phyloP scores from a whole-genome alignment of 768 basidiomycete genomes.

The Psilocybe subaeruginosa region DNA sequence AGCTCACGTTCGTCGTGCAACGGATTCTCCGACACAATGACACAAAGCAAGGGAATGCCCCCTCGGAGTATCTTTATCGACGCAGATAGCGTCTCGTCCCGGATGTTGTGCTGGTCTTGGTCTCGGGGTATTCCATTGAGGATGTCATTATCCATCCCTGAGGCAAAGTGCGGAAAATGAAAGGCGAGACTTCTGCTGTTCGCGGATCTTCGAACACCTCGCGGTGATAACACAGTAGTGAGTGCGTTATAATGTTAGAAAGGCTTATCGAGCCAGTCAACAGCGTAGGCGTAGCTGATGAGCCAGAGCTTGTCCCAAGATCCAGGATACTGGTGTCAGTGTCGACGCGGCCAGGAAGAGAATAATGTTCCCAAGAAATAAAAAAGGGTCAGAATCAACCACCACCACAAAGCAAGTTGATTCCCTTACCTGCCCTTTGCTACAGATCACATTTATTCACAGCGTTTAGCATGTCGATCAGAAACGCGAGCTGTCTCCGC shows the following conservation, averaged over 20 bases:
- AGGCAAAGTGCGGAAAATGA: not conserved
- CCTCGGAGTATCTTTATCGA: slow-evolving; percentile 5
- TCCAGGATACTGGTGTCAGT: too few relatives aligned
- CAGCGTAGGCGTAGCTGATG: not conserved
- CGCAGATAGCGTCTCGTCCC: not conserved
- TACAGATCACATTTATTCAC: not conserved
- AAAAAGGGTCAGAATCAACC: not conserved
- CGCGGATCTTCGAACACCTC: slow-evolving; percentile 2
- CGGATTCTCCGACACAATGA: not conserved
- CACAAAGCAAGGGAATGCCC: not conserved
- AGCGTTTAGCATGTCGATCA: not conserved
- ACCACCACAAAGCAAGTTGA: not conserved
- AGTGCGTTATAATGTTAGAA: slow-evolving; percentile 4
- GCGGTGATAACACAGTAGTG: not conserved
- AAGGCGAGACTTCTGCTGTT: not conserved
- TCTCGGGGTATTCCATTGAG: not conserved
- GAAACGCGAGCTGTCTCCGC: not conserved
- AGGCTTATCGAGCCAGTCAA: slow-evolving; percentile 1
- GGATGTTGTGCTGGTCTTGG: not conserved
- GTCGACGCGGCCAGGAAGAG: not conserved
- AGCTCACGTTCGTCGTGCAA: not conserved
- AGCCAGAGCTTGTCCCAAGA: not conserved
- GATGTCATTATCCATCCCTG: not conserved
- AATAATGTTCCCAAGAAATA: not conserved
- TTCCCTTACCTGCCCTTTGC: not conserved